Percentiles rank a stretch among this genome's conserved stretches.
phyloP scores from a whole-genome alignment of 495 filamentous ascomycete species.

The Thermothielavioides terrestris region DNA sequence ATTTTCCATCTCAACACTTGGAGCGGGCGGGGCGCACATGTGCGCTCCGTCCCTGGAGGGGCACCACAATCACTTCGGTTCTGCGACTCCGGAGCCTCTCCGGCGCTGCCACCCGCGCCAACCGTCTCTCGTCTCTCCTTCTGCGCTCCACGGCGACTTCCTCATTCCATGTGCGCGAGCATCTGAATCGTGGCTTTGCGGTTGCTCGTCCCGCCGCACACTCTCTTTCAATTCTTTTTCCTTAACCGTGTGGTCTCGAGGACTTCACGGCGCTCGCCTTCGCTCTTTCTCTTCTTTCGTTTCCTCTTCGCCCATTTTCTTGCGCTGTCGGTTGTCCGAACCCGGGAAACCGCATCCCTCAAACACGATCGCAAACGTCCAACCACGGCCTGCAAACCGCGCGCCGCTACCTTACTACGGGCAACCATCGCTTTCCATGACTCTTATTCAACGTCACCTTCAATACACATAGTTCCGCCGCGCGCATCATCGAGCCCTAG shows the following conservation, averaged over 20 bases:
- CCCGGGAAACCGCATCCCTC: too few species aligned
- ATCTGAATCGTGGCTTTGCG: too few species aligned
- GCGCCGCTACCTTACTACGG: too few species aligned
- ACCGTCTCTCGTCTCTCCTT: too few species aligned
- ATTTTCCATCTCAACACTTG: background rate
- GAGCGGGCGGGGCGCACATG: conserved; percentile 3
- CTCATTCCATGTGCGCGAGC: background rate
- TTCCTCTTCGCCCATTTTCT: background rate
- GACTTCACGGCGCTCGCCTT: conserved; percentile 13
- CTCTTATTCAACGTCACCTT: too few species aligned
- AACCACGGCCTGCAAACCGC: too few species aligned
- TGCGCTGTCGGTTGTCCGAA: background rate
- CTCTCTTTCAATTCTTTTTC: conserved; percentile 1
- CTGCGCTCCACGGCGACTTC: background rate
- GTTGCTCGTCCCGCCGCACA: too few species aligned
- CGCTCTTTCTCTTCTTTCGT: background rate
- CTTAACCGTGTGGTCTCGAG: conserved; percentile 17
- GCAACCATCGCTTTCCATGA: background rate
- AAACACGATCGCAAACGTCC: too few species aligned
- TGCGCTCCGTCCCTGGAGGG: too few species aligned
- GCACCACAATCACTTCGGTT: background rate
- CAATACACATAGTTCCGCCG: background rate
- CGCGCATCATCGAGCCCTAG: background rate
- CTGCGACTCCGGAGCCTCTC: background rate
- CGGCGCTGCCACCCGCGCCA: too few species aligned